Base-by-base conservation (phyloP, 2,329 filamentous ascomycete species). In the Acephala macrosclerotiorum region DNA sequence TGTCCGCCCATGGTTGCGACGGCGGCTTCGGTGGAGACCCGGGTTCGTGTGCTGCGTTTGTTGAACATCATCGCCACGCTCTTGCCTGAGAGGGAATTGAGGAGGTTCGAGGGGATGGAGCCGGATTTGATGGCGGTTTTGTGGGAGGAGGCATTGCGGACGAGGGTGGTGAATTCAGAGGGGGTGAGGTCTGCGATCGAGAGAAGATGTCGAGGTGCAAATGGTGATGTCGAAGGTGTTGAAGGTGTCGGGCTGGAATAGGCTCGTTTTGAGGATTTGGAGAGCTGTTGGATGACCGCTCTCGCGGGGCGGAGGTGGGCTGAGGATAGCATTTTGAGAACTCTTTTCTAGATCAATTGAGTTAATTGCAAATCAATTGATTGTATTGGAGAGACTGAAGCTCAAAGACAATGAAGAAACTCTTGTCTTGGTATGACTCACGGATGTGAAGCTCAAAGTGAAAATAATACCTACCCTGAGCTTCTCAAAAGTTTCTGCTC, bases 51-150 rank as follows among this genome's bases (percentile, higher is more conserved):
- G 74, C 92, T 96, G 72, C 94, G 89, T 82, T 99, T 99, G 85
- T 87, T 96, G 84, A 99, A 99, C 85, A 96, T 93, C 89, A 99
- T 91, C 71, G 96, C 95, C 36, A 99, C 87, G 0, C 94, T 94
- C 79, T 93, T 89, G 60, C 93, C 92, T 0, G 86, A 80, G 68
- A 99, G 81, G 12, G 87, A 82, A 47, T 85, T 84, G 61, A 85
- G 81, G 62, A 96, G 81, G 51, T 83, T 81, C 59, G 81, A 77
- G 2, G 91, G 87, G 57, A 87, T 80, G 61, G 85, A 82, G 55
- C 88, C 87, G 22, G 88, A 86, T 78, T 96, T 97, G 81, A 95
- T 88, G 63, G 88, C 83, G 62, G 86, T 80, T 79, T 98, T 98
- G 81, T 93, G 88, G 51, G 85, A 80, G 26, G 88, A 84, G 59